Conservation (phyloP, 164 flowering plant genomes). For the Taxillus chinensis region DNA sequence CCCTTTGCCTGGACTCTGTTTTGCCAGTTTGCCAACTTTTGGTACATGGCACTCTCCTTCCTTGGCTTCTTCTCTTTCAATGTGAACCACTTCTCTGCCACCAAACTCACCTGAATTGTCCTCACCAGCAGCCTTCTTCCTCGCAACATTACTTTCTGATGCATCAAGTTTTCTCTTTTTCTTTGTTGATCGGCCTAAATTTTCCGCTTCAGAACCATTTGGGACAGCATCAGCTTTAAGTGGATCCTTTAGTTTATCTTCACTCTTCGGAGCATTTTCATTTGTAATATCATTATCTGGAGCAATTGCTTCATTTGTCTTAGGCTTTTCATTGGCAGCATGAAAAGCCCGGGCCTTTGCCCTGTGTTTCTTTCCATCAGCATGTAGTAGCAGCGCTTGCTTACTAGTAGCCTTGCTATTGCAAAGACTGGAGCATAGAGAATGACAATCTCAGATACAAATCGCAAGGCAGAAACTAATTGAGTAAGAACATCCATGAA, state of each 20-base stretch:
- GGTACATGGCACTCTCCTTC: conserved; percentile 2
- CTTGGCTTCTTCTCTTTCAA: conserved; percentile 19
- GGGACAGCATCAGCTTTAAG: conserved; percentile 11
- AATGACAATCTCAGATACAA: conserved; percentile 2
- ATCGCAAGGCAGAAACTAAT: neutral
- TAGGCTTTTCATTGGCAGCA: conserved; percentile 50
- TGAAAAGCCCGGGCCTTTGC: conserved; percentile 82
- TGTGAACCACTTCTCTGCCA: conserved; percentile 47
- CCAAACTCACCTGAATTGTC: conserved; percentile 15
- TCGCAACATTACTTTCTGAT: conserved; percentile 19
- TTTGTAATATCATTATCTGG: conserved; percentile 15
- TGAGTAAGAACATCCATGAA: neutral
- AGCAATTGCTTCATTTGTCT: conserved; percentile 29
- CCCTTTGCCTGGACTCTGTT: conserved; percentile 11
- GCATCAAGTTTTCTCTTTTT: conserved; percentile 53
- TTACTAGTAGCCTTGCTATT: conserved; percentile 74
- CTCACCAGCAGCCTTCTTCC: conserved; percentile 15
- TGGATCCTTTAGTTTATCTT: conserved; percentile 19
- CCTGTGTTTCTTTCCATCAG: conserved; percentile 91
- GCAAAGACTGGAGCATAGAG: conserved; percentile 52
- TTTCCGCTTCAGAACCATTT: conserved; percentile 18
- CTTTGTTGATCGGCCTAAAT: conserved; percentile 21
- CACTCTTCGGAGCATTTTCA: conserved; percentile 16
- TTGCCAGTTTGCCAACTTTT: conserved; percentile 13
- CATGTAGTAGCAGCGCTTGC: conserved; percentile 81